Percentiles rank a stretch among this genome's conserved stretches.
These are phyloP conservation scores for Senecio squalidus DNA, from an alignment of 140 eudicot species.

Conservation along the genomic window DNA sequence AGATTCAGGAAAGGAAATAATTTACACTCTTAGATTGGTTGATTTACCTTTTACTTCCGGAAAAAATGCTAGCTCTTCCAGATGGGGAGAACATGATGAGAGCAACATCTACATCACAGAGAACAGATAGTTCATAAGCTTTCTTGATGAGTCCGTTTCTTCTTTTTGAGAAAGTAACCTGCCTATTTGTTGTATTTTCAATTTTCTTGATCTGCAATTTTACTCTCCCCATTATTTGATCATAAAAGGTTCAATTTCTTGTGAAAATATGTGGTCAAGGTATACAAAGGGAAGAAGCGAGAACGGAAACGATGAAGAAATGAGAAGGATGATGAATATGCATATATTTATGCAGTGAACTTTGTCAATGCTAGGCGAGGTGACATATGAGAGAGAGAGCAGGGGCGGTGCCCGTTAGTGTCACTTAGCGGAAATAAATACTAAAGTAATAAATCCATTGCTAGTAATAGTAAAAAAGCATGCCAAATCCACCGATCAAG, in stretches of 20 bases:
- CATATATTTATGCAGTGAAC: constrained; percentile 25
- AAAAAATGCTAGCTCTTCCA: constrained; percentile 68
- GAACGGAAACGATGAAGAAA: constrained; percentile 24
- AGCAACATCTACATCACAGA: constrained; percentile 87
- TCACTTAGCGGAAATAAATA: constrained; percentile 26
- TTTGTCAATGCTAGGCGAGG: constrained; percentile 40
- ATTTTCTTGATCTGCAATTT: constrained; percentile 83
- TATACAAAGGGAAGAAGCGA: constrained; percentile 7
- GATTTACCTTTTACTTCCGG: constrained; percentile 57
- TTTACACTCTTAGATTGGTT: not conserved
- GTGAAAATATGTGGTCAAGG: constrained; percentile 4
- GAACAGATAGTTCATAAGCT: constrained; percentile 85
- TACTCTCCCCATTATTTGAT: constrained; percentile 70
- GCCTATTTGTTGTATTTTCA: constrained; percentile 83
- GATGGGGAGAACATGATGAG: constrained; percentile 93
- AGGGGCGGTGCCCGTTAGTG: constrained; percentile 40
- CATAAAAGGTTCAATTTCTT: constrained; percentile 1
- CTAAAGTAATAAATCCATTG: constrained; percentile 20
- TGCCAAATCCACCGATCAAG: constrained; percentile 10
- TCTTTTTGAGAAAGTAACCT: constrained; percentile 85
- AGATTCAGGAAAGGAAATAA: not conserved
- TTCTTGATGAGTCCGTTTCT: constrained; percentile 84
- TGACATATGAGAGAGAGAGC: constrained; percentile 34
- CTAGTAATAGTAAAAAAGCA: constrained; percentile 13
- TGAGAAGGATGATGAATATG: constrained; percentile 22